Evolutionary conservation across 1,139 yeast genomes (phyloP).

Genomic region (Lodderomyces beijingensis): DNA sequence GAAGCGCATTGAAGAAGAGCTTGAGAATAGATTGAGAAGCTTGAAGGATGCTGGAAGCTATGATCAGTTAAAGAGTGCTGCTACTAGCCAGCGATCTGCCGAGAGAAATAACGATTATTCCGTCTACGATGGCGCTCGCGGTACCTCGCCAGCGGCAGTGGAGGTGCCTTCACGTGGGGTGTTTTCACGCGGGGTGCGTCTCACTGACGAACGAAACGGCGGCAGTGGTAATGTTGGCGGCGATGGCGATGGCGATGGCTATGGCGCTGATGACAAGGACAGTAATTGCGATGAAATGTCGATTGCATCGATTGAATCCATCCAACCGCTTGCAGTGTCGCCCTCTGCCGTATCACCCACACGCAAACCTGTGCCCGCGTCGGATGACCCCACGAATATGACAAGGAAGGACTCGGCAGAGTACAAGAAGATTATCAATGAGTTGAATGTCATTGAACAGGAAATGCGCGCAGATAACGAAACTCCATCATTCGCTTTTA

Average conservation of each 20-base stretch:
- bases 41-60: constrained; percentile 26
- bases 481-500: no score
- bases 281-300: constrained; percentile 14
- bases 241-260: not conserved
- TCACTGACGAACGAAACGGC: not conserved
- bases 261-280: not conserved
- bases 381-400: not conserved
- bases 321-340: constrained; percentile 24
- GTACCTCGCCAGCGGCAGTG: no score
- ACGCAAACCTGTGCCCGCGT: constrained; percentile 4
- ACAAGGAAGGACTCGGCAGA: constrained; percentile 5
- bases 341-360: constrained; percentile 15
- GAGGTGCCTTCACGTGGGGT: no score
- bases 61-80: constrained; percentile 2
- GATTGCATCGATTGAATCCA: constrained; percentile 19
- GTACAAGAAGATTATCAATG: constrained; percentile 4
- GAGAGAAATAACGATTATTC: constrained; percentile 1
- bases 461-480: constrained; percentile 2
- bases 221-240: not conserved
- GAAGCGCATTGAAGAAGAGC: constrained; percentile 34
- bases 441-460: constrained; percentile 3
- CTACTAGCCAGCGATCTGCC: not conserved
- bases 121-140: not conserved
- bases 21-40: constrained; percentile 36
- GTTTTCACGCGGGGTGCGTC: no score